Conservation (phyloP, 371 early-diverging fungal genomes). For the Rhizopus sp. region DNA sequence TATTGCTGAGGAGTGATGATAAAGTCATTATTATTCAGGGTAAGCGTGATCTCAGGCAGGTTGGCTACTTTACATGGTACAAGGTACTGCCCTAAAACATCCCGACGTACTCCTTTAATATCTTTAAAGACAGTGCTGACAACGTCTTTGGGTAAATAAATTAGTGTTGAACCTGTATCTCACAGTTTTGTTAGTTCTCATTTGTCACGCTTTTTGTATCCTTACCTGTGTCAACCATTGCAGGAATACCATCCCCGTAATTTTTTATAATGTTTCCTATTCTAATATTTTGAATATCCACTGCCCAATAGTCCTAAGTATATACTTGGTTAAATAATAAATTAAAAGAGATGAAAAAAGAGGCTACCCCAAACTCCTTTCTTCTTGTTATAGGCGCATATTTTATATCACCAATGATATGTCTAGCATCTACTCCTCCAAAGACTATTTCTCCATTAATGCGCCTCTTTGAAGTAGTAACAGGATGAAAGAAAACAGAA, state of each 20-base stretch:
- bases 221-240: conserved; percentile 45
- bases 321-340: neutral
- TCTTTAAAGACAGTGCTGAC: conserved; percentile 19
- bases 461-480: conserved; percentile 16
- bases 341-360: neutral
- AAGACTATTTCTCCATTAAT: conserved; percentile 47
- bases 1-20: conserved; percentile 34
- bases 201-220: neutral
- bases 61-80: conserved; percentile 33
- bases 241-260: conserved; percentile 16
- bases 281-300: conserved; percentile 31
- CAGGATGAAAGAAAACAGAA: conserved; percentile 43
- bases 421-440: conserved; percentile 41
- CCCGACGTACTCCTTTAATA: conserved; percentile 19
- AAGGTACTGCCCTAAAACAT: conserved; percentile 31
- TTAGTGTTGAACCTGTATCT: conserved; percentile 34
- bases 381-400: conserved; percentile 31
- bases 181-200: neutral
- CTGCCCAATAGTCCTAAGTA: conserved; percentile 48
- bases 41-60: conserved; percentile 28
- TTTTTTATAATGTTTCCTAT: conserved; percentile 19
- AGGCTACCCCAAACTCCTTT: conserved; percentile 23
- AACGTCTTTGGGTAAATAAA: conserved; percentile 33
- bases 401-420: conserved; percentile 26
- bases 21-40: conserved; percentile 23